Base-by-base conservation (phyloP, 805 yeast genomes). In the Pichia nakasei region DNA sequence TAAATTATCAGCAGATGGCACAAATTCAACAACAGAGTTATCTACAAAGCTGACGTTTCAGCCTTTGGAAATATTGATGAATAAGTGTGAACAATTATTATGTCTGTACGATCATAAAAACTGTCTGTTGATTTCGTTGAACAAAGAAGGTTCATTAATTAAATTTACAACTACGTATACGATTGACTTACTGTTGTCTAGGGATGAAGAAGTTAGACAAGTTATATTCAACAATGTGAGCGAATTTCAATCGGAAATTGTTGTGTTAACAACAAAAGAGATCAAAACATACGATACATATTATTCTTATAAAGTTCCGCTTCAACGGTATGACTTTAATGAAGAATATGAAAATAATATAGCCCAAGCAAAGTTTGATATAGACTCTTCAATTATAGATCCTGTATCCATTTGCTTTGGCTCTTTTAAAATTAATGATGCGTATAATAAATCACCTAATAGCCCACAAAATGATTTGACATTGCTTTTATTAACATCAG, bases 401-500 rank as follows among this genome's bases (percentile, higher is more conserved):
- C 68, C 69, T 40, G 65, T 69, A 35, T 61, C 78, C 22, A 62
- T 72, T 49, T 42, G 65, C 40, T 66, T 78, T 61, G 78, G 81
- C 37, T 58, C 76, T 2, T 42, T 44, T 15, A 32, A 12, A 9
- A 11, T 35, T 7, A 40, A 44, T 27, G 15, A 44, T 34, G 21
- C 22, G 17, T 33, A 19, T 29, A 35, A 15, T 9, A 12, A 17
- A 19, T 20, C 17, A 9, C 21, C 26, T 39, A 2, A 56, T 50
- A 17, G 9, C 15, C 48, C 49, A 19, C 38, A 38, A 9, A 31
- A 21, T 33, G 67, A 69, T 3, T 52, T 82, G 41, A 70, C 84
- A 0, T 60, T 83, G 19, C 78, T 73, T 52, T 55, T 80, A 9
- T 52, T 78, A 42, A 71, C 72, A 9, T 55, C 62, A 9, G 82